These are phyloP conservation scores for Rosa lucieae DNA, from an alignment of 306 rosid genomes.

Conservation along the genomic window DNA sequence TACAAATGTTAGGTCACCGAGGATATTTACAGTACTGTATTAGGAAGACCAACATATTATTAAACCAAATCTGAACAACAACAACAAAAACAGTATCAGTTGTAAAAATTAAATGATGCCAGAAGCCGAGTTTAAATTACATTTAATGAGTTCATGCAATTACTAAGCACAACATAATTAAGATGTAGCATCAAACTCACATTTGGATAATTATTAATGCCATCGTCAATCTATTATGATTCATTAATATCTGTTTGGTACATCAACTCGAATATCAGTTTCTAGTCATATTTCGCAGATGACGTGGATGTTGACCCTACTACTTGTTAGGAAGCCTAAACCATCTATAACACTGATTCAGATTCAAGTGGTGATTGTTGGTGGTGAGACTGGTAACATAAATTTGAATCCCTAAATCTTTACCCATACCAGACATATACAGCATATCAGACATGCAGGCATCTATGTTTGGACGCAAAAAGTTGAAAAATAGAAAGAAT, in stretches of 20 bases:
- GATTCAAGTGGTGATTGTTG: not conserved
- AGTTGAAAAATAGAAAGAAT: not conserved
- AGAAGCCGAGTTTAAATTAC: not conserved
- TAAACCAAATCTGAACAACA: not conserved
- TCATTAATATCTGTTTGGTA: not conserved
- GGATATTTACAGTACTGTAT: not conserved
- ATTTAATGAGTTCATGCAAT: not conserved
- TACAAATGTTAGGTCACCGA: conserved; percentile 14
- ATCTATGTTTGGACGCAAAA: not conserved
- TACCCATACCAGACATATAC: not conserved
- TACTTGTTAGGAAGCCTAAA: not conserved
- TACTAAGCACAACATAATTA: not conserved
- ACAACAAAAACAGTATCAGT: not conserved
- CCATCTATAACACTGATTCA: not conserved
- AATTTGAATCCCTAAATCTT: not conserved
- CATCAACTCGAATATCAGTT: not conserved
- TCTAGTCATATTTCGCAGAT: not conserved
- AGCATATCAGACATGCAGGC: conserved; percentile 2
- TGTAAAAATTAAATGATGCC: not conserved
- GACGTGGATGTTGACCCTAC: not conserved
- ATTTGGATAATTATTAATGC: not conserved
- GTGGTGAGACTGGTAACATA: not conserved
- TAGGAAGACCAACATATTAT: not conserved
- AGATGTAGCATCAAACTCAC: not conserved
- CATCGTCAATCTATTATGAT: not conserved